Percentiles rank a stretch among this genome's conserved stretches.
phyloP scores from a whole-genome alignment of 2,329 filamentous ascomycete genomes.

The Diaporthe citri region DNA sequence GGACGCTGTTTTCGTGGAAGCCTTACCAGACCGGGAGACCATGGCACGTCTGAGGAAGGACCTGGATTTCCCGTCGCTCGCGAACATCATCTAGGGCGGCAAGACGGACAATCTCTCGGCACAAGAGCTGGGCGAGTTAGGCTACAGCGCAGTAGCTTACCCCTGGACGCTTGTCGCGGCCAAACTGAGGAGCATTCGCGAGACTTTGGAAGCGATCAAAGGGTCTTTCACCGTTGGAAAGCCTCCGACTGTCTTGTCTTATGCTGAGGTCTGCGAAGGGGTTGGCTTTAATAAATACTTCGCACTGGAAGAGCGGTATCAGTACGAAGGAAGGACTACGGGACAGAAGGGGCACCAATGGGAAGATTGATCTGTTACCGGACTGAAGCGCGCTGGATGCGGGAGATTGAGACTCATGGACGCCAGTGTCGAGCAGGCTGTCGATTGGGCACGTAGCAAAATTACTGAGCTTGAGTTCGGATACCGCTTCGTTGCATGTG shows the following conservation, averaged over 20 bases:
- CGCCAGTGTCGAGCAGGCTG: no score
- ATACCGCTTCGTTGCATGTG: no score
- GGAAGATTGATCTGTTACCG: not conserved
- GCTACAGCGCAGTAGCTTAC: constrained; percentile 7
- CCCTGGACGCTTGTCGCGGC: constrained; percentile 1
- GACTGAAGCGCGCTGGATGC: not conserved
- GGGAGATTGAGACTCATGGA: not conserved
- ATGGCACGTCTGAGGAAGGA: not conserved
- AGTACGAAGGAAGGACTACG: not conserved
- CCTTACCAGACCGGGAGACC: not conserved
- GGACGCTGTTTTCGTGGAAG: constrained; percentile 8
- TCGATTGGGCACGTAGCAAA: no score
- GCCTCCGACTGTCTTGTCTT: not conserved
- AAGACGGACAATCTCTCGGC: constrained; percentile 12
- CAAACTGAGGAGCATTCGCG: not conserved
- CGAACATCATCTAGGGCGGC: constrained; percentile 11
- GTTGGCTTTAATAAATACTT: not conserved
- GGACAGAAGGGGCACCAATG: not conserved
- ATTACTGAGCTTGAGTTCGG: no score
- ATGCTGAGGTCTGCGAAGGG: constrained; percentile 6
- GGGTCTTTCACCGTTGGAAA: not conserved
- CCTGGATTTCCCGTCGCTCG: not conserved
- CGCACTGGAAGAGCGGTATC: not conserved
- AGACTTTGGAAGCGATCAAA: not conserved
- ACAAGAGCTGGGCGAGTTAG: not conserved